Percentiles rank a stretch among this genome's conserved stretches.
Evolutionary conservation across 2,329 filamentous ascomycete genomes (phyloP).

Genomic region (Sphaerostilbella broomeana): DNA sequence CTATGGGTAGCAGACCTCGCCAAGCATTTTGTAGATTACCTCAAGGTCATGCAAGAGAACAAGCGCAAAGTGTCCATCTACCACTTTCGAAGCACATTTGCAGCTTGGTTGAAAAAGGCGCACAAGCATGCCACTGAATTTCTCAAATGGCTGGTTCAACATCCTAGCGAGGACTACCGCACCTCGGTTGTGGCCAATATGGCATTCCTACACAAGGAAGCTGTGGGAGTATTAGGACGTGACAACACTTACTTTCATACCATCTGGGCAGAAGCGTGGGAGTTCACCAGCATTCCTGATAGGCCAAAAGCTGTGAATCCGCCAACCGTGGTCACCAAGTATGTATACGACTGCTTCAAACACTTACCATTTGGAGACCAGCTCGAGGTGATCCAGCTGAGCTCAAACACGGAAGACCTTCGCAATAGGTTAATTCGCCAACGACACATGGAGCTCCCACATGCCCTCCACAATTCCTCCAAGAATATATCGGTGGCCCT

Average conservation of each 20-base stretch:
- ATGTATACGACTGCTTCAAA: conserved; percentile 57
- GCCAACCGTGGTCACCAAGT: conserved; percentile 63
- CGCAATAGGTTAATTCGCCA: conserved; percentile 23
- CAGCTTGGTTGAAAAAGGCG: conserved; percentile 43
- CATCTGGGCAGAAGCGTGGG: conserved; percentile 48
- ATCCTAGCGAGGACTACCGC: conserved; percentile 54
- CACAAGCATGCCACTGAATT: conserved; percentile 42
- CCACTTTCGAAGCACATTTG: conserved; percentile 54
- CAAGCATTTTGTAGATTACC: conserved; percentile 67
- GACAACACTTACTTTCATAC: conserved; percentile 29
- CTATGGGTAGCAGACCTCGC: conserved; percentile 64
- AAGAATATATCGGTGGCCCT: conserved; percentile 19
- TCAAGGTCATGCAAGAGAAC: conserved; percentile 32
- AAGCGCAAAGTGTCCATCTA: conserved; percentile 39
- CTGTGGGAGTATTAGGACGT: conserved; percentile 39
- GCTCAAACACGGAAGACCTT: conserved; percentile 21
- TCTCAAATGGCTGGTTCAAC: conserved; percentile 46
- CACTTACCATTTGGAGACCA: conserved; percentile 53
- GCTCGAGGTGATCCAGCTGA: conserved; percentile 35
- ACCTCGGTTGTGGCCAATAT: conserved; percentile 52
- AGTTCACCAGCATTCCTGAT: conserved; percentile 28
- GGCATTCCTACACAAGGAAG: conserved; percentile 61
- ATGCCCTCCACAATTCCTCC: conserved; percentile 17
- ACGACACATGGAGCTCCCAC: conserved; percentile 23
- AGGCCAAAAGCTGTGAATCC: conserved; percentile 4